Evolutionary conservation across 2,329 filamentous ascomycete species (phyloP).

Genomic region (Penicillium freii): DNA sequence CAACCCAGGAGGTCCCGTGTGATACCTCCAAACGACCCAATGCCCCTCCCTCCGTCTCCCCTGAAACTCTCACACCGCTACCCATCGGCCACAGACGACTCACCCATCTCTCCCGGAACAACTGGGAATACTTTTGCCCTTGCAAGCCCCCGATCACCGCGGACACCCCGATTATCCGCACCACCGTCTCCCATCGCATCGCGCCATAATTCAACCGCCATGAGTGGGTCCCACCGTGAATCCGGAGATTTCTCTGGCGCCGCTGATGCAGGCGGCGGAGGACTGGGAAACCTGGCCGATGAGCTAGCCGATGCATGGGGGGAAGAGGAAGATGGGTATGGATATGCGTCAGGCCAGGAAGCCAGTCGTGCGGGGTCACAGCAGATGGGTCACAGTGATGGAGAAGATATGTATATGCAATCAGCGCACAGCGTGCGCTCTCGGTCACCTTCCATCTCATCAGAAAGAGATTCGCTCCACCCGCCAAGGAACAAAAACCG

Average conservation of each 20-base stretch:
- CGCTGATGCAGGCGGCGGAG: conserved; percentile 39
- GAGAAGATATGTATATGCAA: conserved; percentile 31
- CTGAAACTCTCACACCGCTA: conserved; percentile 41
- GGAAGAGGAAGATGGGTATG: conserved; percentile 50
- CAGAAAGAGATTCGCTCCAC: conserved; percentile 31
- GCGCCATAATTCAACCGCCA: conserved; percentile 37
- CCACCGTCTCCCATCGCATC: conserved; percentile 41
- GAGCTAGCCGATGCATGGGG: conserved; percentile 62
- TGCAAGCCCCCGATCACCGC: conserved; percentile 35
- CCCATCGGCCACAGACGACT: conserved; percentile 39
- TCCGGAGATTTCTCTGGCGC: conserved; percentile 41
- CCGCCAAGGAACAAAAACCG: conserved; percentile 42
- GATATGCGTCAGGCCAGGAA: conserved; percentile 41
- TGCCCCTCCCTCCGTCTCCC: conserved; percentile 36
- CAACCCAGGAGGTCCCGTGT: neutral
- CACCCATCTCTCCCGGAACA: conserved; percentile 36
- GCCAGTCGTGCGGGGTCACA: conserved; percentile 31
- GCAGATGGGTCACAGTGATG: conserved; percentile 32
- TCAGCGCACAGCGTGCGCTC: conserved; percentile 29
- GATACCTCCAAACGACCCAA: conserved; percentile 12
- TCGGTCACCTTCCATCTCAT: conserved; percentile 26
- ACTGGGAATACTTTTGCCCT: conserved; percentile 32
- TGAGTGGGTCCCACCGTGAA: conserved; percentile 38
- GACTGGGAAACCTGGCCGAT: conserved; percentile 62
- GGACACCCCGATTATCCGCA: conserved; percentile 36